These are phyloP conservation scores for Rubus parviflorus DNA, from an alignment of 306 rosid species.

Conservation along the genomic window DNA sequence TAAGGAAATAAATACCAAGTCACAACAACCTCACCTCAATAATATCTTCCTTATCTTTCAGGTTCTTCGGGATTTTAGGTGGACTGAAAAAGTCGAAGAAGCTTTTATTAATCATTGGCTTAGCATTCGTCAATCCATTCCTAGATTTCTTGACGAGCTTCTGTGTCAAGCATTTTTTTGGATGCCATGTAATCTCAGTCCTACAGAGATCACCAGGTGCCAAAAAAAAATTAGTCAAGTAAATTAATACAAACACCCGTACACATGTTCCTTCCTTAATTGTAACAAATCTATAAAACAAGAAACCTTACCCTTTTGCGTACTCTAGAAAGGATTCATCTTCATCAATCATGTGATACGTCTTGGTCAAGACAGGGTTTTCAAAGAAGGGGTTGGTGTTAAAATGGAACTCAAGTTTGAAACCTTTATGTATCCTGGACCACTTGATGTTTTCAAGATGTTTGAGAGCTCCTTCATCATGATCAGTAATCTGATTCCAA, in stretches of 20 bases:
- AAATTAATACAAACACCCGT: too few relatives aligned
- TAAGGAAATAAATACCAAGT: too few relatives aligned
- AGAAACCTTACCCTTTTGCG: constrained; percentile 52
- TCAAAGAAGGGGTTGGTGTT: constrained; percentile 46
- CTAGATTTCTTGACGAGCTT: constrained; percentile 68
- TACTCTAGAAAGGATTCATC: constrained; percentile 48
- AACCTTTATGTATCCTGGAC: constrained; percentile 62
- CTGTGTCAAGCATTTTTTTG: constrained; percentile 65
- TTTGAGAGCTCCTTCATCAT: constrained; percentile 66
- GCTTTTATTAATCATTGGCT: constrained; percentile 70
- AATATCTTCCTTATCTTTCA: too few relatives aligned
- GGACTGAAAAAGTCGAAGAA: constrained; percentile 73
- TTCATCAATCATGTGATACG: constrained; percentile 42
- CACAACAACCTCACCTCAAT: constrained; percentile 49
- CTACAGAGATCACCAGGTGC: constrained; percentile 34
- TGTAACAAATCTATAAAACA: too few relatives aligned
- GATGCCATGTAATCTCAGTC: constrained; percentile 65
- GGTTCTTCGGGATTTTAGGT: constrained; percentile 8
- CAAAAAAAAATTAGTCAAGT: not conserved
- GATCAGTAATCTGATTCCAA: constrained; percentile 52
- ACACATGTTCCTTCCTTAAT: not conserved
- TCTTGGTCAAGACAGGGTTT: constrained; percentile 37
- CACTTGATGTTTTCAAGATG: constrained; percentile 61
- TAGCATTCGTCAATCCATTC: constrained; percentile 67
- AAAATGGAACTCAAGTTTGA: constrained; percentile 62